Evolutionary conservation across 2,329 filamentous ascomycete species (phyloP).

Genomic region (Bertia moriformis): DNA sequence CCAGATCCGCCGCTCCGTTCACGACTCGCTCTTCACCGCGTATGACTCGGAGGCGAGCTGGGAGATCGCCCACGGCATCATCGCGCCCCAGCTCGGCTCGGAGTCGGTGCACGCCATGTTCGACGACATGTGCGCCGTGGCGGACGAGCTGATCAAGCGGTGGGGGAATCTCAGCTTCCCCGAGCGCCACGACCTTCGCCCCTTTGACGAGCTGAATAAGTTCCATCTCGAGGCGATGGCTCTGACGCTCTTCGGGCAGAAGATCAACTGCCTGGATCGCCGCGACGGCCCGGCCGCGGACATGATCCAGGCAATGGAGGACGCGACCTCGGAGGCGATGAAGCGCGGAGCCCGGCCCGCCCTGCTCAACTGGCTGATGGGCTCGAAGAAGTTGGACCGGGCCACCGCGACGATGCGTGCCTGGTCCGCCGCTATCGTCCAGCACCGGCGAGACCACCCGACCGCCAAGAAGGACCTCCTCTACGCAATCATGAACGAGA

Average conservation of each 20-base stretch:
- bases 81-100: constrained; percentile 26
- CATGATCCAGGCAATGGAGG: no score
- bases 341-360: constrained; percentile 34
- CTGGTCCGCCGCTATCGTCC: constrained; percentile 40
- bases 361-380: constrained; percentile 34
- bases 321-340: constrained; percentile 37
- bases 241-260: constrained; percentile 33
- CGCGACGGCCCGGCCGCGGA: no score
- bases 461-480: constrained; percentile 44
- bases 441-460: constrained; percentile 34
- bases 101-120: constrained; percentile 20
- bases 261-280: no score
- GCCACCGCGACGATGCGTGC: constrained; percentile 36
- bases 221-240: constrained; percentile 36
- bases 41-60: constrained; percentile 30
- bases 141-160: constrained; percentile 29
- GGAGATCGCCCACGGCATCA: constrained; percentile 34
- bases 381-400: constrained; percentile 34
- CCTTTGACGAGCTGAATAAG: constrained; percentile 33
- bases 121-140: constrained; percentile 30
- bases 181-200: constrained; percentile 22
- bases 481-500: constrained; percentile 38
- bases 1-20: no score
- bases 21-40: no score
- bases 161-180: no score